Conservation (phyloP, 2,329 filamentous ascomycete species). For the Colletotrichum musicola region DNA sequence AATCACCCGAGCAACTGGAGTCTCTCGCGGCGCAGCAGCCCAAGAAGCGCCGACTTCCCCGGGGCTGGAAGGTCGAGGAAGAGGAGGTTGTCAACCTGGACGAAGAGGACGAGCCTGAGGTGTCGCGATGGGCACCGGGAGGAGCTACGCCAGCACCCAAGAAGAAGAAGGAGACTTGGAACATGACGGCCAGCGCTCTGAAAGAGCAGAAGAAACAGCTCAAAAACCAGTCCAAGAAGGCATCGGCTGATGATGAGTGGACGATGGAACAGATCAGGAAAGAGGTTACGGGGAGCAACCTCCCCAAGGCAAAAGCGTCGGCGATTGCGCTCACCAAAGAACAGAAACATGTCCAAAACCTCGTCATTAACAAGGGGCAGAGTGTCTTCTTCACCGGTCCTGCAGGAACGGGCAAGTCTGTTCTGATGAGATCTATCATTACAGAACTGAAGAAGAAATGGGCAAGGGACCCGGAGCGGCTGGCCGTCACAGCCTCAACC, state of each 20-base stretch:
- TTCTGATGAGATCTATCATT: conserved; percentile 94
- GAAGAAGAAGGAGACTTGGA: conserved; percentile 67
- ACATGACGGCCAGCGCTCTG: conserved; percentile 78
- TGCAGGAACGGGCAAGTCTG: conserved; percentile 96
- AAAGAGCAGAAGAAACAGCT: conserved; percentile 84
- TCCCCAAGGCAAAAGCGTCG: conserved; percentile 54
- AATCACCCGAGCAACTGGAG: conserved; percentile 50
- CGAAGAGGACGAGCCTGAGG: conserved; percentile 49
- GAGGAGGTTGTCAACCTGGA: conserved; percentile 43
- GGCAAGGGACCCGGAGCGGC: conserved; percentile 79
- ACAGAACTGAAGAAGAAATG: conserved; percentile 82
- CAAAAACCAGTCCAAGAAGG: conserved; percentile 71
- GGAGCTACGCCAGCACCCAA: conserved; percentile 49
- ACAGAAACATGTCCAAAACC: conserved; percentile 83
- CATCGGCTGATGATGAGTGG: conserved; percentile 54
- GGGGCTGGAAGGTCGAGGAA: conserved; percentile 46
- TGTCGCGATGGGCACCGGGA: conserved; percentile 18
- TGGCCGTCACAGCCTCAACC: conserved; percentile 95
- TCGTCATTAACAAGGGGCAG: conserved; percentile 83
- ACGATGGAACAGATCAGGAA: conserved; percentile 59
- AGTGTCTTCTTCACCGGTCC: conserved; percentile 99
- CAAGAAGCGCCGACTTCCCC: conserved; percentile 78
- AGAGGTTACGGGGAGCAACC: conserved; percentile 53
- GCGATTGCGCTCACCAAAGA: conserved; percentile 84
- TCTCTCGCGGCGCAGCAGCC: conserved; percentile 50